Base-by-base conservation (phyloP, 257 asterid species). In the Solanum clarkiae region DNA sequence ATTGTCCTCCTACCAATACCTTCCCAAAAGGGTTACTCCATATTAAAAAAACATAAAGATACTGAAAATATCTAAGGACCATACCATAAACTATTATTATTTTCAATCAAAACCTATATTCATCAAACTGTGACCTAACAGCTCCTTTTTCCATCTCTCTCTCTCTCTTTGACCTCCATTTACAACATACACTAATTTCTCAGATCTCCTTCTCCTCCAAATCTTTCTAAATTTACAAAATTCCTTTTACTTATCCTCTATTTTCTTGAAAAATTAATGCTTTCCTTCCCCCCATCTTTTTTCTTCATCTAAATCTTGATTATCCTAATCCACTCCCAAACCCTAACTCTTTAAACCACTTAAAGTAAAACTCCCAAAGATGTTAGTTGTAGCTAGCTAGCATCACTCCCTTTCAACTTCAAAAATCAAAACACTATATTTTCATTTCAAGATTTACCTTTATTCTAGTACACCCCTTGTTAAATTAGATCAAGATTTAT, bases 31-130 rank as follows among this genome's bases (percentile, higher is more conserved):
- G 81, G 60, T 74, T 47, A 10, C 54, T 71, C 45, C 74, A 66
- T 29, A 32, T 29, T 65, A 29, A 57, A 84, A 62, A 26, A 22
- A 7, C n/a, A n/a, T 22, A 45, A 49, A 75, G 88, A 83, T 6
- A 84, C 51, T 45, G 29, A 83, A 91, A 87, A 88, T 81, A 89
- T 89, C 88, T 81, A 14, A 60, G 84, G 56, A 13, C 86, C 81
- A 63, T 85, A 47, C 81, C 84, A 59, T 84, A 36, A 56, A 66
- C 72, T 36, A 44, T 12, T 44, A 47, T 49, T 18, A 86, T 65
- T 22, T 16, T 60, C 77, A 77, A 77, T 80, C 75, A 80, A 55
- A 22, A 83, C 87, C 83, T 55, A 40, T 83, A 49, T 49, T 71
- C 60, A 71, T 20, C 53, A 53, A 55, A 62, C 87, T 47, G 18